phyloP scores from a whole-genome alignment of 805 yeast genomes.

The Candida easanensis region DNA sequence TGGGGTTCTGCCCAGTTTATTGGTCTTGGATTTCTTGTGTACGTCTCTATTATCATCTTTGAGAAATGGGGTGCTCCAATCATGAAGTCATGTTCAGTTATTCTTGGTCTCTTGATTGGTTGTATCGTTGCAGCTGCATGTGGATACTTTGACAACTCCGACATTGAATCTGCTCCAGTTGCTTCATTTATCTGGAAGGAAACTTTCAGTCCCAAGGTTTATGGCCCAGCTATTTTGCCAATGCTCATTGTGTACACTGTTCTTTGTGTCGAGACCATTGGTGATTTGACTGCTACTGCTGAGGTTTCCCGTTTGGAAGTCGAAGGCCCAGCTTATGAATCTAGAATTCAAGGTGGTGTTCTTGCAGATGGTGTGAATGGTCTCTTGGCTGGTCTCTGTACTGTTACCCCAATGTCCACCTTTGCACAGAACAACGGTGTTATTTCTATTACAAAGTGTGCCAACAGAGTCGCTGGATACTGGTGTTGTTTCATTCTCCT shows the following conservation, averaged over 20 bases:
- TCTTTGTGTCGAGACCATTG: constrained; percentile 87
- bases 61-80: constrained; percentile 93
- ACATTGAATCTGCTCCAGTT: constrained; percentile 70
- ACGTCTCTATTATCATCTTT: constrained; percentile 64
- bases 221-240: constrained; percentile 86
- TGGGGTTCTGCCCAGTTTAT: constrained; percentile 91
- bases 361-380: constrained; percentile 87
- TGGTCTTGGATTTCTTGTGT: constrained; percentile 86
- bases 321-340: constrained; percentile 77
- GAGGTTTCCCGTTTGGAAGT: constrained; percentile 85
- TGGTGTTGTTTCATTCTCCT: constrained; percentile 77
- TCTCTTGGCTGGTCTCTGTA: constrained; percentile 70
- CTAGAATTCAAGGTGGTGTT: constrained; percentile 90
- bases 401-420: constrained; percentile 84
- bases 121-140: constrained; percentile 92
- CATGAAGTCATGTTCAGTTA: constrained; percentile 91
- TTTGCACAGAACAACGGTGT: constrained; percentile 97
- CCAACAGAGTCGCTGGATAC: constrained; percentile 75
- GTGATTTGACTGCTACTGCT: constrained; percentile 90
- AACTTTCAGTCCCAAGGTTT: constrained; percentile 70
- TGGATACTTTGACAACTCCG: constrained; percentile 66
- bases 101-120: constrained; percentile 78
- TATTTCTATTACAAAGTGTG: constrained; percentile 87
- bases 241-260: constrained; percentile 78
- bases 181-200: constrained; percentile 89